Evolutionary conservation across 495 filamentous ascomycete species (phyloP), one percentile per base, ranked within the genome.

Genomic region (Penicillium manginii): DNA sequence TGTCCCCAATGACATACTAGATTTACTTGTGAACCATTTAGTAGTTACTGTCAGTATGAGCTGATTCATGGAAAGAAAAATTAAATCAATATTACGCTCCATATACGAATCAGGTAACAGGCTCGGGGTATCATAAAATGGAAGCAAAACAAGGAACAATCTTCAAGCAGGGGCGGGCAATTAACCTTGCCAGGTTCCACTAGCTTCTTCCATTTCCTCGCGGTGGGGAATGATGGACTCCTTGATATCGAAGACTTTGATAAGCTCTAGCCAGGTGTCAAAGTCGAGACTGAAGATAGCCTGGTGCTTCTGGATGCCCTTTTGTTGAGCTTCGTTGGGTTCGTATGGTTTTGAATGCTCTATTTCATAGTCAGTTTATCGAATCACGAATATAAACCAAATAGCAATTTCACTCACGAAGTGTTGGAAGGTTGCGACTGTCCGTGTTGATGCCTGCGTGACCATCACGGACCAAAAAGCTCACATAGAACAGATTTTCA

Each of bases 401-500:
- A 42, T 17, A 57, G 73, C 15, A 15, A 15, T 43, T 10, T 12
- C 5, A 63, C 89, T 76, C 81, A 96, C 92, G 76, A 35, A 97
- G 69, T 18, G 88, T 83, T 33, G 92, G 91, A 19, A 94, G 69
- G 2, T 78, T 79, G 18, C 88, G 68, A 10, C 83, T 77, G 70
- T 93, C 89, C 42, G 80, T 78, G 0, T 76, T 71, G 19, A 96
- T 77, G 32, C 83, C 88, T 11, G 89, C 82, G 54, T 77, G 83
- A 7, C 93, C 93, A 70, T 99, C 96, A 52, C 88, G 85, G 55
- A 97, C 91, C 54, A 99, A 74, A 72, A 99, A 99, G 69, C 90
- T 93, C 57, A 96, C 81, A 67, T 97, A 97, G 74, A 99, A 99
- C 63, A 99, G 74, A 70, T 99, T 99, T 72, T 99, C 94, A 3